Conservation (phyloP, 805 yeast genomes). For the Sugiyamaella qingdaonensis region DNA sequence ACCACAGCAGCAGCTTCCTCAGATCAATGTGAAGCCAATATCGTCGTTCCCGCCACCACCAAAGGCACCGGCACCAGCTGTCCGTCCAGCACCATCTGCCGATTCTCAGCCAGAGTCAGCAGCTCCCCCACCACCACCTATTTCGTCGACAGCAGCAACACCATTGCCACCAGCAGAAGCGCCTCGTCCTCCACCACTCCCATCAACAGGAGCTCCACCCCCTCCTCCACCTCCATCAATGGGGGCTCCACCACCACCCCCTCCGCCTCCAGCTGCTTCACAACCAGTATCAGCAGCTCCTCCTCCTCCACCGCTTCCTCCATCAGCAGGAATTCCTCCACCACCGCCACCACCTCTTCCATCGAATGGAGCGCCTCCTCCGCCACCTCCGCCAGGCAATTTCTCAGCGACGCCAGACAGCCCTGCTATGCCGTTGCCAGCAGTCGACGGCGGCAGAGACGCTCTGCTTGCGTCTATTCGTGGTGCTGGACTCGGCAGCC, state of each 20-base stretch:
- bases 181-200: conserved; percentile 25
- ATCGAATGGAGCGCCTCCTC: conserved; percentile 31
- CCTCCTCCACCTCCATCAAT: conserved; percentile 31
- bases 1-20: conserved; percentile 22
- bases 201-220: conserved; percentile 18
- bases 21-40: conserved; percentile 17
- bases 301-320: conserved; percentile 35
- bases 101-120: conserved; percentile 4
- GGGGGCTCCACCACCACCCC: conserved; percentile 29
- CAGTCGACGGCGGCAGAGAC: conserved; percentile 61
- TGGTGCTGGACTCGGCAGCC: conserved; percentile 64
- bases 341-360: conserved; percentile 28
- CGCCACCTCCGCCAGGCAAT: conserved; percentile 39
- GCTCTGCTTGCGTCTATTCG: conserved; percentile 85
- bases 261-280: conserved; percentile 25
- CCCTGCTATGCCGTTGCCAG: conserved; percentile 36
- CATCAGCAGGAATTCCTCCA: conserved; percentile 29
- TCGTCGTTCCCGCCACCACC: conserved; percentile 28
- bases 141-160: conserved; percentile 28
- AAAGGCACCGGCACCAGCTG: conserved; percentile 24
- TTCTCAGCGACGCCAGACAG: conserved; percentile 21
- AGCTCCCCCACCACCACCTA: conserved; percentile 29
- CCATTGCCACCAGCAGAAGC: conserved; percentile 26
- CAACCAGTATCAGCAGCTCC: conserved; percentile 17
- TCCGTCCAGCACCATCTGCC: conserved; percentile 24